Evolutionary conservation across 441 rosid genomes (phyloP).

Genomic region (Jatropha multifida): DNA sequence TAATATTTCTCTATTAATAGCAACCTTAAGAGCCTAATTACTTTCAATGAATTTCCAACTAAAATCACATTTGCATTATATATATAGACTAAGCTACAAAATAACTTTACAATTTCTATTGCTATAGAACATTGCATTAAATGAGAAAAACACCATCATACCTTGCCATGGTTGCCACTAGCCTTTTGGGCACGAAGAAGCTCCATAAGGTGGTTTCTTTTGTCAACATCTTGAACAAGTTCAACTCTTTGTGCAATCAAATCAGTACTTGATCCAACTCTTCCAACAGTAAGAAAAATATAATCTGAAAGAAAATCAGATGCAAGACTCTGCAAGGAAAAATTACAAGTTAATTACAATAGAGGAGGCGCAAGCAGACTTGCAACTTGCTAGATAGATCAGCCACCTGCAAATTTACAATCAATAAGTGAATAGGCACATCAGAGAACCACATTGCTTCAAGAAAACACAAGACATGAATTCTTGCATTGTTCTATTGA

Average conservation of each 20-base stretch:
- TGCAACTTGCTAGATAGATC: background rate
- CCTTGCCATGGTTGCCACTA: slow-evolving; percentile 66
- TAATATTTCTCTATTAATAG: background rate
- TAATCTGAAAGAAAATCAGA: slow-evolving; percentile 80
- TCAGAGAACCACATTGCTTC: background rate
- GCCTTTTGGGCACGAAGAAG: slow-evolving; percentile 65
- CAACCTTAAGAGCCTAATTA: background rate
- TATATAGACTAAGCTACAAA: background rate
- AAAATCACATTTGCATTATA: background rate
- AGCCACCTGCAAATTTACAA: background rate
- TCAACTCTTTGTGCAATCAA: slow-evolving; percentile 82
- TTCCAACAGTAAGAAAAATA: slow-evolving; percentile 80
- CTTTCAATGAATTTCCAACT: background rate
- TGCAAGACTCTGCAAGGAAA: slow-evolving; percentile 68
- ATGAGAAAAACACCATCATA: slow-evolving; percentile 12
- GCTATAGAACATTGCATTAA: background rate
- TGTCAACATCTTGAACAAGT: slow-evolving; percentile 72
- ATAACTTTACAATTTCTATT: background rate
- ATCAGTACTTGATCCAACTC: slow-evolving; percentile 92
- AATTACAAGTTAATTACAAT: background rate
- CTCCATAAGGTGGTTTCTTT: slow-evolving; percentile 77
- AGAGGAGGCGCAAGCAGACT: background rate
- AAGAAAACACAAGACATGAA: background rate
- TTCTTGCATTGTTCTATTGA: background rate
- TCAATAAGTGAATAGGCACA: background rate